A percentile compares a stretch with the other conserved stretches of the same genome.
Evolutionary conservation across 768 basidiomycete genomes (phyloP).

Genomic region (Phylloporus sp.): DNA sequence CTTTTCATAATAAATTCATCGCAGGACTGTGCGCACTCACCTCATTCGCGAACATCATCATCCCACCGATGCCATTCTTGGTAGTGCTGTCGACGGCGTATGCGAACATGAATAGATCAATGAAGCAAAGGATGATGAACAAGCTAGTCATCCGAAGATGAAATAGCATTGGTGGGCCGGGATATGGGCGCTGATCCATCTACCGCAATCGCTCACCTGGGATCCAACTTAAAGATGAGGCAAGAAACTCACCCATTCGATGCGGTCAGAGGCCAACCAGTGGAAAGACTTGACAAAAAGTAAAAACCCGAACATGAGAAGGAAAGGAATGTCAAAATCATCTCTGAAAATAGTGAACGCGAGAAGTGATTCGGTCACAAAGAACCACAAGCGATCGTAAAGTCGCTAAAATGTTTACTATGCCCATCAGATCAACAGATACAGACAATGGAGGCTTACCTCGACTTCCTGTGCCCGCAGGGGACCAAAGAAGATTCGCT

Average conservation of each 20-base stretch:
- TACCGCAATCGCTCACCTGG: slow-evolving; percentile 31
- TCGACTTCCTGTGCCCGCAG: slow-evolving; percentile 88
- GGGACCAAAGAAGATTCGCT: slow-evolving; percentile 87
- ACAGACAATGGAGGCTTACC: slow-evolving; percentile 42
- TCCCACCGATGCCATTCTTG: slow-evolving; percentile 76
- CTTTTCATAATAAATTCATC: slow-evolving; percentile 9
- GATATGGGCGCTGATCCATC: slow-evolving; percentile 97
- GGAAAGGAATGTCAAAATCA: slow-evolving; percentile 90
- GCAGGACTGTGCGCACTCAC: slow-evolving; percentile 39
- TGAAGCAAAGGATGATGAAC: slow-evolving; percentile 68
- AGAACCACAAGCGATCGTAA: slow-evolving; percentile 96
- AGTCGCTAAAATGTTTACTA: slow-evolving; percentile 61
- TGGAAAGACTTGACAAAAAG: slow-evolving; percentile 97
- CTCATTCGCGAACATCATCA: slow-evolving; percentile 95
- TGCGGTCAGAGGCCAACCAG: slow-evolving; percentile 92
- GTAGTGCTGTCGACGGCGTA: slow-evolving; percentile 80
- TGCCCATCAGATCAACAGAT: background rate
- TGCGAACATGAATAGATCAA: slow-evolving; percentile 73
- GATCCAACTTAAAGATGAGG: background rate
- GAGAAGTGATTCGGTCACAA: slow-evolving; percentile 92
- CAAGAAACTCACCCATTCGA: slow-evolving; percentile 80
- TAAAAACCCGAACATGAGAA: slow-evolving; percentile 90
- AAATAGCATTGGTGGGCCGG: slow-evolving; percentile 77
- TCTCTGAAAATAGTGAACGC: slow-evolving; percentile 98
- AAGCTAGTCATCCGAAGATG: slow-evolving; percentile 79